These are phyloP conservation scores for Sporothrix phasma DNA, from an alignment of 2,329 filamentous ascomycete species.

Conservation along the genomic window DNA sequence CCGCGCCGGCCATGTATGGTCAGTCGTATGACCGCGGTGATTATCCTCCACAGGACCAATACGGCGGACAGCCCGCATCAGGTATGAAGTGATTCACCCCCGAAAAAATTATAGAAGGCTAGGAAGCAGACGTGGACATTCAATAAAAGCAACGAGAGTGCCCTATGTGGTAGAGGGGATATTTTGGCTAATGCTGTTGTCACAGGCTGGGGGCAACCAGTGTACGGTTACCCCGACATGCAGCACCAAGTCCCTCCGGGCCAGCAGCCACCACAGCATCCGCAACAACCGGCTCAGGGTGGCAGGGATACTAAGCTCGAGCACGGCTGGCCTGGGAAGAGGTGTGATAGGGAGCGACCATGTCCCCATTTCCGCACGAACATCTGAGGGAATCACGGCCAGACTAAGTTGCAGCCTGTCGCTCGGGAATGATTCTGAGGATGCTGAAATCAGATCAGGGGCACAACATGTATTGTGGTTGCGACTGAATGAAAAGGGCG, in stretches of 20 bases:
- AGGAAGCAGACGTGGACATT: too few relatives aligned
- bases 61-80: slow-evolving; percentile 32
- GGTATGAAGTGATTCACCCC: slow-evolving; percentile 23
- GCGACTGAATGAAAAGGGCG: neutral
- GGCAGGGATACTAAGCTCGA: slow-evolving; percentile 23
- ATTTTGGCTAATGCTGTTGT: neutral
- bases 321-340: neutral
- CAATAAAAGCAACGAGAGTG: neutral
- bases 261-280: slow-evolving; percentile 28
- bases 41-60: slow-evolving; percentile 30
- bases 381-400: neutral
- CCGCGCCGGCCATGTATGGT: slow-evolving; percentile 29
- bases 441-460: neutral
- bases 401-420: neutral
- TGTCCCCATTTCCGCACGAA: neutral
- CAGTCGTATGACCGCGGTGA: slow-evolving; percentile 36
- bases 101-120: too few relatives aligned
- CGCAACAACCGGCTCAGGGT: slow-evolving; percentile 29
- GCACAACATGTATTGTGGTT: neutral
- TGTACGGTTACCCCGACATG: slow-evolving; percentile 40
- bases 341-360: neutral
- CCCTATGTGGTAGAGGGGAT: neutral
- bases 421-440: neutral
- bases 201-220: slow-evolving; percentile 26
- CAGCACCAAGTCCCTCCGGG: slow-evolving; percentile 26